Evolutionary conservation across 345 rosid genomes (phyloP).

Genomic region (Litchi chinensis): DNA sequence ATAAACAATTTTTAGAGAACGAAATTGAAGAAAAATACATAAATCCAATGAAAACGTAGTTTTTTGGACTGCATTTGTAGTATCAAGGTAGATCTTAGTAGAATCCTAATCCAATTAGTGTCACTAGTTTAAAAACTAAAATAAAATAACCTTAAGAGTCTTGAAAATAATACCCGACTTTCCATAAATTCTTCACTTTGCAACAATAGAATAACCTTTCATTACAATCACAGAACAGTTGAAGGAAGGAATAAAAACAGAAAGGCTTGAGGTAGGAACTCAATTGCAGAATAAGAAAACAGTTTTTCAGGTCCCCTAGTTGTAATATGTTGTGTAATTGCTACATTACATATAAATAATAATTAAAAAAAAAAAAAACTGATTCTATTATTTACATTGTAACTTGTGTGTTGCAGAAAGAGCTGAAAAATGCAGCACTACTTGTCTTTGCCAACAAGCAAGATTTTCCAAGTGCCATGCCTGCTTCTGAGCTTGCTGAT

Average conservation of each 20-base stretch:
- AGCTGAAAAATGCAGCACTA: conserved; percentile 54
- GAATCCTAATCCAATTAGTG: too few species aligned
- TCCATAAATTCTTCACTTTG: not conserved
- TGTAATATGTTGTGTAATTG: too few species aligned
- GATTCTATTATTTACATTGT: not conserved
- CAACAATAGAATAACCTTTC: not conserved
- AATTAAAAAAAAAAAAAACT: too few species aligned
- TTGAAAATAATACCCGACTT: too few species aligned
- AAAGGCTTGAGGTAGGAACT: not conserved
- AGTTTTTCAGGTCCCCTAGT: too few species aligned
- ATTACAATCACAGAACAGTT: not conserved
- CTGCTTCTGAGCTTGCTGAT: conserved; percentile 50
- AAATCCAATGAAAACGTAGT: not conserved
- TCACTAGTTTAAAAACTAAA: too few species aligned
- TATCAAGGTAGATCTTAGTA: too few species aligned
- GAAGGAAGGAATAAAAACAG: not conserved
- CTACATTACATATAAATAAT: too few species aligned
- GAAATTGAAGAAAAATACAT: not conserved
- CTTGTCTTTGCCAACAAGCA: conserved; percentile 79
- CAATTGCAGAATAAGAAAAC: too few species aligned
- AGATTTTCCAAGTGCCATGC: conserved; percentile 51
- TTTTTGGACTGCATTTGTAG: too few species aligned
- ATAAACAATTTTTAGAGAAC: too few species aligned
- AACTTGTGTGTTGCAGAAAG: conserved; percentile 42
- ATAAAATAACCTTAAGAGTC: too few species aligned